phyloP scores from a whole-genome alignment of 768 basidiomycete genomes.

The Wakefieldia striispora region DNA sequence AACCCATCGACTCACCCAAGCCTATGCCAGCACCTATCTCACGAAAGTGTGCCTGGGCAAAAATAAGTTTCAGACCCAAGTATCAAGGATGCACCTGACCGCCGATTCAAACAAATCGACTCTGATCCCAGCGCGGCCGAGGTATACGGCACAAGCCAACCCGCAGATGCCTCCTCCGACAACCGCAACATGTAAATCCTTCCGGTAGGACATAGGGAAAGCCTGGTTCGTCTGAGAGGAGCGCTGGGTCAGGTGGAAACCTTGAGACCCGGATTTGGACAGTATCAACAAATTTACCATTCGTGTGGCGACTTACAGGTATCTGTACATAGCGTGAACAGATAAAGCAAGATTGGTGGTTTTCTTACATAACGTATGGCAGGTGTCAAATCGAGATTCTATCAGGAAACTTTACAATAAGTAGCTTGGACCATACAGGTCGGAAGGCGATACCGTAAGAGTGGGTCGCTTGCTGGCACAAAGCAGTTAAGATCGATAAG shows the following conservation, averaged over 20 bases:
- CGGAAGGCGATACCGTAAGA: too few relatives aligned
- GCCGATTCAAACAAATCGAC: conserved; percentile 55
- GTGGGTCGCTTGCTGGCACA: too few relatives aligned
- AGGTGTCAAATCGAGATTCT: too few relatives aligned
- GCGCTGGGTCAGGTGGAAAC: too few relatives aligned
- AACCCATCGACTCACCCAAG: conserved; percentile 34
- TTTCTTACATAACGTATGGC: too few relatives aligned
- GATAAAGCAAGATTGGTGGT: too few relatives aligned
- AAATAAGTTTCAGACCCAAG: not conserved
- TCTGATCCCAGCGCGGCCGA: conserved; percentile 41
- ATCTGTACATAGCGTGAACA: too few relatives aligned
- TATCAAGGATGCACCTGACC: conserved; percentile 23
- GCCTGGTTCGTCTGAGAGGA: too few relatives aligned
- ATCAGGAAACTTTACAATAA: not conserved
- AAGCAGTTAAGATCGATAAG: not conserved
- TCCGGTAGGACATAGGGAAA: conserved; percentile 12
- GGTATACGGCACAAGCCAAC: conserved; percentile 45
- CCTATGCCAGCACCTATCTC: conserved; percentile 58
- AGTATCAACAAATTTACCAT: too few relatives aligned
- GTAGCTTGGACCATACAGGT: too few relatives aligned
- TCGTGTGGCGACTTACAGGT: too few relatives aligned
- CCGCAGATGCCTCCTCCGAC: conserved; percentile 58
- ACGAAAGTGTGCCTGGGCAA: conserved; percentile 41
- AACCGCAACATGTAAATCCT: conserved; percentile 50
- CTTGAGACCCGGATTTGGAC: too few relatives aligned